Base-by-base conservation (phyloP, 192 early-diverging fungal species). In the Coemansia sp. region DNA sequence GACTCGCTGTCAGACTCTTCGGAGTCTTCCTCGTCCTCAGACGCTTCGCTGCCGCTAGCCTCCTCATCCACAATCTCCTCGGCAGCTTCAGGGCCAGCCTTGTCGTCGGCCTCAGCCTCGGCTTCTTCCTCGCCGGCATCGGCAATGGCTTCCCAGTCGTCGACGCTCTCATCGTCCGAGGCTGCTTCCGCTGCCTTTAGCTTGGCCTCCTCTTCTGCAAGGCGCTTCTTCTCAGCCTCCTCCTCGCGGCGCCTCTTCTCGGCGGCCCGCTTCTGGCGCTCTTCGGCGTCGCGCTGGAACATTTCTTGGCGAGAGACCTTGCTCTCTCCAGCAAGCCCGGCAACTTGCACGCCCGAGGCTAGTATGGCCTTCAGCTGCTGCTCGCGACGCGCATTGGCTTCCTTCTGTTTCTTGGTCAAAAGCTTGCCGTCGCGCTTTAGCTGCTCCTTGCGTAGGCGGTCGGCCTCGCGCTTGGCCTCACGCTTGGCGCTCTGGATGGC, bases 361-460 rank as follows among this genome's bases (percentile, higher is more conserved):
- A 97, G 67, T 80, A 97, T 76, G 24, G 86, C 87, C 62, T 95
- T 83, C 32, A 90, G 83, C 59, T 85, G 85, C 32, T 84, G 72
- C 60, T 90, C 81, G 50, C 85, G 86, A 37, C 78, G 83, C 5
- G 83, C 84, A 66, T 93, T 85, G 42, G 88, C 91, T 55, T 87
- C 87, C 78, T 92, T 95, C 71, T 98, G 93, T n/a, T 90, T 86
- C 73, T 93, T 93, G 32, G 94, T 93, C 66, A 95, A 80, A 53
- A 95, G 87, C 72, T 96, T 94, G 41, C 97, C 95, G 43, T 92
- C 87, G 67, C 91, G 93, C 39, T 87, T 88, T 24, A 95, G 85
- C 74, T 96, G 90, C 61, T 96, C 93, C 69, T 90, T 91, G 72
- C 92, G 92, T 57, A 79, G 71, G n/a, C 61, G 83, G 21, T 86